phyloP scores from a whole-genome alignment of 2,329 filamentous ascomycete species.

The Fusarium nelsonii region DNA sequence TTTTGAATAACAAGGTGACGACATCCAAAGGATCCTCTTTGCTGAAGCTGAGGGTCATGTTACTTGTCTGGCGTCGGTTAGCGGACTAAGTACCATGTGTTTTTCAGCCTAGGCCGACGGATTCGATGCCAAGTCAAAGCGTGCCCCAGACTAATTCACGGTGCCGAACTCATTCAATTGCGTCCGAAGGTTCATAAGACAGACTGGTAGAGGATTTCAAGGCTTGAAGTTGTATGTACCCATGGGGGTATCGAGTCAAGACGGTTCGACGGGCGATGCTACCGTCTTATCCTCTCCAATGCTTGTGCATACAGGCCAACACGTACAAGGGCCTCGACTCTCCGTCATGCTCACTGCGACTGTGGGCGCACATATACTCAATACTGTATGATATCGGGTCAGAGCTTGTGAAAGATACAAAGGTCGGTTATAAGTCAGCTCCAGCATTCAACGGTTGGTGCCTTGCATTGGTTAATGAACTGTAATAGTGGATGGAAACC shows the following conservation, averaged over 20 bases:
- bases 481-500: neutral
- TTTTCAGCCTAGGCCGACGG: neutral
- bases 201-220: neutral
- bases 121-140: neutral
- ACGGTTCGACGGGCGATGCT: neutral
- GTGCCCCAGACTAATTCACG: neutral
- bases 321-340: neutral
- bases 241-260: neutral
- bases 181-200: neutral
- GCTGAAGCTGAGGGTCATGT: neutral
- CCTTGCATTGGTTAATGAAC: constrained; percentile 3
- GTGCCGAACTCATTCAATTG: neutral
- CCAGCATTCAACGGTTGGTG: constrained; percentile 7
- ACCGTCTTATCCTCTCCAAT: neutral
- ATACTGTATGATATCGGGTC: neutral
- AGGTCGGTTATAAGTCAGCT: neutral
- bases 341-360: neutral
- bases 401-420: neutral
- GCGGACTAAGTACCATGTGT: neutral
- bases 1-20: neutral
- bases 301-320: neutral
- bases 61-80: neutral
- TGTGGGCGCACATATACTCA: neutral
- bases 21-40: neutral
- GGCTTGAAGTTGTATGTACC: neutral